Percentiles rank a stretch among this genome's conserved stretches.
Evolutionary conservation across 2,329 filamentous ascomycete species (phyloP).

Genomic region (Aspergillus uvarum): DNA sequence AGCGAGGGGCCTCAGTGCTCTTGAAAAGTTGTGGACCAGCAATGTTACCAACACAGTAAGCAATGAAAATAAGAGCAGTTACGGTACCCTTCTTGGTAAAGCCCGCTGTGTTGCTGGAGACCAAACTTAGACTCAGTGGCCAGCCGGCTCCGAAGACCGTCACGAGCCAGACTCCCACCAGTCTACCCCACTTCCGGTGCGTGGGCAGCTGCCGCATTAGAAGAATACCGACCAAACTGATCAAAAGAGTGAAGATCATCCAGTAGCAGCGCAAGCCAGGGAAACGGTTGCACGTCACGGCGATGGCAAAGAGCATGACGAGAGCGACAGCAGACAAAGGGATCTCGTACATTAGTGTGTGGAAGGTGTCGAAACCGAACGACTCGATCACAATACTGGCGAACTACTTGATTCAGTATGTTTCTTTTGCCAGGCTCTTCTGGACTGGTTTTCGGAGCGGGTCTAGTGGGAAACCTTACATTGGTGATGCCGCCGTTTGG

Average conservation of each 20-base stretch:
- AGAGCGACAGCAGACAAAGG: conserved; percentile 13
- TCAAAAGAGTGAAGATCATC: neutral
- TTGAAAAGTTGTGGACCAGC: conserved; percentile 24
- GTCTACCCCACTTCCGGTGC: conserved; percentile 21
- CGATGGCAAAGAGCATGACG: conserved; percentile 10
- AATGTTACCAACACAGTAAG: conserved; percentile 31
- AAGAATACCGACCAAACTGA: conserved; percentile 23
- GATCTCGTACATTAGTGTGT: conserved; percentile 18
- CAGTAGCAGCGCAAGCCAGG: conserved; percentile 13
- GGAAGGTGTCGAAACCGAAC: conserved; percentile 20
- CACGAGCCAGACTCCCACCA: conserved; percentile 29
- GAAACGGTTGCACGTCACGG: conserved; percentile 5
- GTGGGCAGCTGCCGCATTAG: conserved; percentile 26
- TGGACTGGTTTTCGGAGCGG: neutral
- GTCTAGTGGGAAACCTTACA: neutral
- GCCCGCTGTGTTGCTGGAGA: conserved; percentile 32
- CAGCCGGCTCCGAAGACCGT: conserved; percentile 30
- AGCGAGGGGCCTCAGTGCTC: conserved; percentile 5
- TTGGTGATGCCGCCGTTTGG: conserved; percentile 31
- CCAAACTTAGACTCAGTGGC: conserved; percentile 30
- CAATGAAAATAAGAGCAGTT: conserved; percentile 50
- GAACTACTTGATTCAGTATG: conserved; percentile 14
- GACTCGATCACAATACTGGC: conserved; percentile 17
- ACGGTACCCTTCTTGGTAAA: conserved; percentile 32
- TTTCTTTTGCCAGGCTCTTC: neutral